phyloP scores from a whole-genome alignment of 768 basidiomycete genomes.

The Chlorophyllum brunneum region DNA sequence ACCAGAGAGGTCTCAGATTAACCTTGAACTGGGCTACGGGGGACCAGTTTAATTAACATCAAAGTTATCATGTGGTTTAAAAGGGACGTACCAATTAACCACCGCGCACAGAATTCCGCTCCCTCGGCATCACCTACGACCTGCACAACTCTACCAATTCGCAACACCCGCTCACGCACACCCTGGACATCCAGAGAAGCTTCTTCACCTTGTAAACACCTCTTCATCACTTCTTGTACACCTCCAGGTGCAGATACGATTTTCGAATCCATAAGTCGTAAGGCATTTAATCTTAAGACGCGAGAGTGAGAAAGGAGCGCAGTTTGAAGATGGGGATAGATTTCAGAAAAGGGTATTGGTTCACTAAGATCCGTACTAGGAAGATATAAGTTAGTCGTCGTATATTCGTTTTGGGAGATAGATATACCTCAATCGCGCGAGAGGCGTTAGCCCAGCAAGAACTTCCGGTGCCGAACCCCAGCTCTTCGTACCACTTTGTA shows the following conservation, averaged over 20 bases:
- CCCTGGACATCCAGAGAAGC: slow-evolving; percentile 75
- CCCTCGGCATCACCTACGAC: slow-evolving; percentile 54
- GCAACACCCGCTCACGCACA: slow-evolving; percentile 78
- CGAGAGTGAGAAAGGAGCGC: slow-evolving; percentile 74
- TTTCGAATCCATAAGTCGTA: slow-evolving; percentile 59
- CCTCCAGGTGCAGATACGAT: slow-evolving; percentile 40
- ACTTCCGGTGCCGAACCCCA: slow-evolving; percentile 62
- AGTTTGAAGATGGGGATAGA: slow-evolving; percentile 49
- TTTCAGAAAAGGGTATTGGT: slow-evolving; percentile 37
- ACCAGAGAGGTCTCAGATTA: slow-evolving; percentile 88
- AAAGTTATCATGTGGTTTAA: neutral
- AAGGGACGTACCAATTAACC: slow-evolving; percentile 61
- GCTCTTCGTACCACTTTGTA: slow-evolving; percentile 32
- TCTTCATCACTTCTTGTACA: slow-evolving; percentile 51
- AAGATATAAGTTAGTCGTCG: neutral
- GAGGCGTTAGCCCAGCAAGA: slow-evolving; percentile 48
- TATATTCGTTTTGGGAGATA: neutral
- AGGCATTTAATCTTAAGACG: slow-evolving; percentile 54
- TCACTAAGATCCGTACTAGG: slow-evolving; percentile 23
- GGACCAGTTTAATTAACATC: neutral
- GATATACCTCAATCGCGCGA: slow-evolving; percentile 44
- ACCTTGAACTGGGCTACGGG: slow-evolving; percentile 85
- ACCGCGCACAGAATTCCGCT: slow-evolving; percentile 62
- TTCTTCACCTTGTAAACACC: slow-evolving; percentile 78
- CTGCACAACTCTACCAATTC: slow-evolving; percentile 68